Evolutionary conservation across 768 basidiomycete species (phyloP).

Genomic region (Royoungia palumana): DNA sequence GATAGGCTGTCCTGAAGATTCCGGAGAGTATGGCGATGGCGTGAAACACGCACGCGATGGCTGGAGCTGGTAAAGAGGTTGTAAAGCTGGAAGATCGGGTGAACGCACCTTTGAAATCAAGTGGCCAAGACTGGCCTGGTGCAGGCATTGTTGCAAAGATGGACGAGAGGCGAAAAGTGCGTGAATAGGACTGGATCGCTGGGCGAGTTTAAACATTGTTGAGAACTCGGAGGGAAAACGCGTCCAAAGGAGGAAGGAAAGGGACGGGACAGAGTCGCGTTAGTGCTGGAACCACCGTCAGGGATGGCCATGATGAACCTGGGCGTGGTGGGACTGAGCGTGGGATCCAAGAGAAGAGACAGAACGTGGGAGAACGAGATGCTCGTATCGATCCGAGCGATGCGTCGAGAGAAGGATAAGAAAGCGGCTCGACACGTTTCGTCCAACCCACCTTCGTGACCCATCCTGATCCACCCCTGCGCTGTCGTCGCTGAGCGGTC

Average conservation of each 20-base stretch:
- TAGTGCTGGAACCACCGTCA: background rate
- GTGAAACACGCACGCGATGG: slow-evolving; percentile 6
- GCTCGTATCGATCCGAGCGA: slow-evolving; percentile 27
- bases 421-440: slow-evolving; percentile 1
- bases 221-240: no score
- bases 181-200: background rate
- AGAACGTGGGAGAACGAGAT: background rate
- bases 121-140: slow-evolving; percentile 15
- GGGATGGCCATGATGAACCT: background rate
- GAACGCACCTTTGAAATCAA: slow-evolving; percentile 12
- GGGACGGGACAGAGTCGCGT: no score
- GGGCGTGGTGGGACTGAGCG: background rate
- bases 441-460: slow-evolving; percentile 11
- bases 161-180: background rate
- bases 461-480: slow-evolving; percentile 15
- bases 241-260: no score
- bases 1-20: slow-evolving; percentile 13
- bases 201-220: background rate
- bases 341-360: background rate
- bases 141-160: slow-evolving; percentile 8
- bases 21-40: slow-evolving; percentile 9
- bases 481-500: slow-evolving; percentile 10
- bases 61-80: background rate
- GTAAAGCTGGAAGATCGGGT: background rate
- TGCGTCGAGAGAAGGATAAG: slow-evolving; percentile 20